These are phyloP conservation scores for Aphanomyces euteiches DNA, from an alignment of 352 stramenopile species.

Conservation along the genomic window DNA sequence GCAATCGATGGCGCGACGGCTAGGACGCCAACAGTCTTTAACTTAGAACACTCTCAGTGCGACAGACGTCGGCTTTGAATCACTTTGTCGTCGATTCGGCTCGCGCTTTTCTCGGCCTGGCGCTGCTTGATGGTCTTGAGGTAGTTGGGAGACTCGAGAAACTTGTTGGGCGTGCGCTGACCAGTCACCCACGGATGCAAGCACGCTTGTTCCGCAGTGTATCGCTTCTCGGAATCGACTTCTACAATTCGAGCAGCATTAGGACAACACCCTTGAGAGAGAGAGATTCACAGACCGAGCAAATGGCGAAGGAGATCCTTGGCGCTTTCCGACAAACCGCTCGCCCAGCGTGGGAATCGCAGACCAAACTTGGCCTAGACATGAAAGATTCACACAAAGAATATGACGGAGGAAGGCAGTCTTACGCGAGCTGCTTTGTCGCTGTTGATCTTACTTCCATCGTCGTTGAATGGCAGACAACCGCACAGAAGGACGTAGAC, in stretches of 20 bases:
- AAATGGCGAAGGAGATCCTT: constrained; percentile 83
- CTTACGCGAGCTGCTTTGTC: constrained; percentile 65
- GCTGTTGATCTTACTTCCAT: constrained; percentile 83
- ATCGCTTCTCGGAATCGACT: constrained; percentile 72
- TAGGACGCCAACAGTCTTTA: not conserved
- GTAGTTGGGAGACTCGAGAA: constrained; percentile 83
- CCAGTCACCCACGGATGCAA: constrained; percentile 84
- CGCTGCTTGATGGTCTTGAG: constrained; percentile 68
- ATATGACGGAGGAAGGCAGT: constrained; percentile 28
- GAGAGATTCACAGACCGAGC: constrained; percentile 44
- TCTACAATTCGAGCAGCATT: constrained; percentile 38
- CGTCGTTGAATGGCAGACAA: constrained; percentile 98
- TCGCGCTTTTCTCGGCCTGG: not conserved
- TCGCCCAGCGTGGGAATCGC: constrained; percentile 92
- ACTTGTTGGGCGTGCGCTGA: constrained; percentile 82
- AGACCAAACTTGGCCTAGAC: constrained; percentile 89
- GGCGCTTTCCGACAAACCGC: constrained; percentile 71
- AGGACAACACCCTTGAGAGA: not conserved
- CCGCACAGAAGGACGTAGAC: constrained; percentile 97
- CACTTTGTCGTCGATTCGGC: not conserved
- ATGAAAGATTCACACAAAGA: not conserved
- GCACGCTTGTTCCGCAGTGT: constrained; percentile 75
- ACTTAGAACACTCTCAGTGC: not conserved
- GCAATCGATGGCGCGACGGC: constrained; percentile 1
- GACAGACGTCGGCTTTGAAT: not conserved